These are phyloP conservation scores for Eucalyptus erythrocorys DNA, from an alignment of 345 rosid genomes.

Conservation along the genomic window DNA sequence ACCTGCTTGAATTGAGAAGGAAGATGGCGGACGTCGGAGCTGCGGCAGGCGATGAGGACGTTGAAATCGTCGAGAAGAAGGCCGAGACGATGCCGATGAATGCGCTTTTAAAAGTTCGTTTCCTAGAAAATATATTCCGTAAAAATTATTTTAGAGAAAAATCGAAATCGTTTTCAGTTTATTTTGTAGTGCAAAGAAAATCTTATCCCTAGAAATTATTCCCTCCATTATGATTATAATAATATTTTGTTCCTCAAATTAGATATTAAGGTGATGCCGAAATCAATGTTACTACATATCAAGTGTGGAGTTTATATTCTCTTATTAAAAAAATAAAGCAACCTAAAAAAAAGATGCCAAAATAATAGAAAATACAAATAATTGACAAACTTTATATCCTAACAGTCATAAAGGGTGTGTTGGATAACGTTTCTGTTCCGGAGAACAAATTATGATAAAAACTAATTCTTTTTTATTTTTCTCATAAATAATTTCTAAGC, in stretches of 20 bases:
- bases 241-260: neutral
- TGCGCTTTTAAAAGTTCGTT: neutral
- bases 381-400: too few relatives aligned
- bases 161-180: neutral
- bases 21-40: neutral
- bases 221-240: neutral
- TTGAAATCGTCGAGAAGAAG: neutral
- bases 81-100: neutral
- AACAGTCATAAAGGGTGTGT: too few relatives aligned
- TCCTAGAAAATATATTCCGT: neutral
- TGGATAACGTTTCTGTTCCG: too few relatives aligned
- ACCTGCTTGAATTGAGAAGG: neutral
- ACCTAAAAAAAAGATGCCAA: neutral
- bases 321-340: neutral
- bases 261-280: neutral
- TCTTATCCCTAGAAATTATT: neutral
- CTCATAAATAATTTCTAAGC: too few relatives aligned
- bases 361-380: neutral
- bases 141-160: neutral
- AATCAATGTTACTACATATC: neutral
- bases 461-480: too few relatives aligned
- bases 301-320: neutral
- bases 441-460: too few relatives aligned
- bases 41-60: neutral
- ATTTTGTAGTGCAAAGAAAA: neutral